Percentiles rank a stretch among this genome's conserved stretches.
These are phyloP conservation scores for Vicia villosa DNA, from an alignment of 306 rosid genomes.

Conservation along the genomic window DNA sequence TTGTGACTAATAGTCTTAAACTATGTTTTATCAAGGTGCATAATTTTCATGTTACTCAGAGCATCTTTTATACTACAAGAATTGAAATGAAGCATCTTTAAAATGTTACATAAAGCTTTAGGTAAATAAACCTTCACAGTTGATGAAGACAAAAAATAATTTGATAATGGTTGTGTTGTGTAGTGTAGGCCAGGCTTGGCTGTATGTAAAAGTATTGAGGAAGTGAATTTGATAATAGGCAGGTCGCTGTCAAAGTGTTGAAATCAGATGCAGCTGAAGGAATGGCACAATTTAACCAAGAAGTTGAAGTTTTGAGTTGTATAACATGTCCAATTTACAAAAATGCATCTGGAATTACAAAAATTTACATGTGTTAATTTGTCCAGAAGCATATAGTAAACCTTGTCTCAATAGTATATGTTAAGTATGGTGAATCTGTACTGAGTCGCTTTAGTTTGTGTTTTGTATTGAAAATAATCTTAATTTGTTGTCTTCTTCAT, in stretches of 20 bases:
- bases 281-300: too few species aligned
- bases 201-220: too few species aligned
- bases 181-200: neutral
- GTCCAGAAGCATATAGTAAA: neutral
- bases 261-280: too few species aligned
- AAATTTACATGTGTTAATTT: constrained; percentile 5
- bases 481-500: neutral
- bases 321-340: too few species aligned
- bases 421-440: constrained; percentile 4
- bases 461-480: constrained; percentile 18
- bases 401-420: constrained; percentile 1
- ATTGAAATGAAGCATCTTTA: neutral
- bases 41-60: neutral
- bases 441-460: constrained; percentile 4
- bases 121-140: neutral
- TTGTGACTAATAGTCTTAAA: neutral
- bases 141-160: neutral
- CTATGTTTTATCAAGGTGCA: constrained; percentile 3
- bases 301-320: too few species aligned
- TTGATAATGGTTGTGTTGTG: constrained; percentile 4
- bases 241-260: too few species aligned
- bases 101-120: neutral
- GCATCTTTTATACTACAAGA: neutral
- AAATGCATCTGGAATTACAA: too few species aligned
- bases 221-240: too few species aligned